Evolutionary conservation across 352 stramenopile species (phyloP).

Genomic region (Globisporangium acanthophoron): DNA sequence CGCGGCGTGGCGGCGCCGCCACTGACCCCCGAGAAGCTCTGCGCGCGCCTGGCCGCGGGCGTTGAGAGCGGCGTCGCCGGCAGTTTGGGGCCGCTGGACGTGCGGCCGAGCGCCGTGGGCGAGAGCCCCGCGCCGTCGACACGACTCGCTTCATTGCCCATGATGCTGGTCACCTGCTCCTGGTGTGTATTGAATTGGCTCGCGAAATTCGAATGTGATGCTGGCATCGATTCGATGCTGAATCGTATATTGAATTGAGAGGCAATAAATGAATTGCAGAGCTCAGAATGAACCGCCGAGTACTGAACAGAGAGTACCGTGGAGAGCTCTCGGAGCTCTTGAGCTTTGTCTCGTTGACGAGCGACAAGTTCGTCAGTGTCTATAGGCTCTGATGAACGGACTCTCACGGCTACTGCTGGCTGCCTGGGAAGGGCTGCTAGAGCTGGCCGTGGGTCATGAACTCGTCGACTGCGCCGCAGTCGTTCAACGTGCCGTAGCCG

Average conservation of each 20-base stretch:
- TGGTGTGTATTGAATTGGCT: too few species aligned
- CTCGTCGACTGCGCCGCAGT: slow-evolving; percentile 58
- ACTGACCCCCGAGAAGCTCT: slow-evolving; percentile 34
- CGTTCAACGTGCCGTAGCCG: slow-evolving; percentile 32
- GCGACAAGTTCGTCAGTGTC: too few species aligned
- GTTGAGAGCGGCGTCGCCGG: slow-evolving; percentile 24
- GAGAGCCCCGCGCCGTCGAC: slow-evolving; percentile 15
- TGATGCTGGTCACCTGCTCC: slow-evolving; percentile 5
- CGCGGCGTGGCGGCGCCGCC: slow-evolving; percentile 16
- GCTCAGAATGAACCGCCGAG: too few species aligned
- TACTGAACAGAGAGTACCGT: too few species aligned
- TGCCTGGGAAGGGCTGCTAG: not conserved
- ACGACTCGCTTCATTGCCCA: slow-evolving; percentile 62
- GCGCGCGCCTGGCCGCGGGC: slow-evolving; percentile 20
- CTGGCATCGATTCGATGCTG: too few species aligned
- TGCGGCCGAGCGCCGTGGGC: slow-evolving; percentile 5
- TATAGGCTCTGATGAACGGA: too few species aligned
- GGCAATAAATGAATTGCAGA: too few species aligned
- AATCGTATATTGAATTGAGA: too few species aligned
- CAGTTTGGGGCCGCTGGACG: not conserved
- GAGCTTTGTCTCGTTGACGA: too few species aligned
- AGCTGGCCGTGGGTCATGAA: slow-evolving; percentile 65
- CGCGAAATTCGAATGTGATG: too few species aligned
- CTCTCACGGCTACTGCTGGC: too few species aligned
- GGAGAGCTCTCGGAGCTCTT: too few species aligned